These are phyloP conservation scores for Rhododendron ovatum DNA, from an alignment of 148 eudicot genomes.

Conservation along the genomic window DNA sequence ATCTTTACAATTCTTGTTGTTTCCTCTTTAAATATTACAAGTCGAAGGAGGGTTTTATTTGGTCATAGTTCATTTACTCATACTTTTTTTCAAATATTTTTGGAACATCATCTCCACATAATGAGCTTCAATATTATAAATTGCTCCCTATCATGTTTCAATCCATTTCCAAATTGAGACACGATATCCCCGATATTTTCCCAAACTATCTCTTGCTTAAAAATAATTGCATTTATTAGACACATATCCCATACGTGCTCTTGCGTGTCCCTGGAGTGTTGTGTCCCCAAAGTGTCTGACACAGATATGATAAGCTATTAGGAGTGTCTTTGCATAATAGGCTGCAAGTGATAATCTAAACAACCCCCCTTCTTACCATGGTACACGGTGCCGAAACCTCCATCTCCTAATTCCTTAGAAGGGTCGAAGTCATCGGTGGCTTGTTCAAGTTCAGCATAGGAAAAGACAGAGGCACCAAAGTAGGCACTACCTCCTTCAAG, in stretches of 20 bases:
- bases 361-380: slow-evolving; percentile 34
- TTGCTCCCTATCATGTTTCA: background rate
- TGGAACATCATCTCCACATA: background rate
- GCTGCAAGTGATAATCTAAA: background rate
- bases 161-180: background rate
- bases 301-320: background rate
- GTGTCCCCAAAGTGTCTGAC: no score
- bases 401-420: slow-evolving; percentile 54
- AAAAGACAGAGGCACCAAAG: slow-evolving; percentile 36
- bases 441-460: slow-evolving; percentile 41
- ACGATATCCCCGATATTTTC: background rate
- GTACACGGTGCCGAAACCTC: slow-evolving; percentile 66
- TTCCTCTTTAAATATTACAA: no score
- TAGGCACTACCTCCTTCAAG: slow-evolving; percentile 27
- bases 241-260: no score
- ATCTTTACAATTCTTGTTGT: background rate
- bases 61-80: background rate
- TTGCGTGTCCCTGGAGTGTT: no score
- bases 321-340: background rate
- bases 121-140: no score
- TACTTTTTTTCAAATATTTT: no score
- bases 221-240: no score
- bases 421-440: slow-evolving; percentile 50
- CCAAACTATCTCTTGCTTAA: no score
- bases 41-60: background rate